Evolutionary conservation across 2,329 filamentous ascomycete species (phyloP).

Genomic region (Ophiocordyceps polyrhachis-furcata): DNA sequence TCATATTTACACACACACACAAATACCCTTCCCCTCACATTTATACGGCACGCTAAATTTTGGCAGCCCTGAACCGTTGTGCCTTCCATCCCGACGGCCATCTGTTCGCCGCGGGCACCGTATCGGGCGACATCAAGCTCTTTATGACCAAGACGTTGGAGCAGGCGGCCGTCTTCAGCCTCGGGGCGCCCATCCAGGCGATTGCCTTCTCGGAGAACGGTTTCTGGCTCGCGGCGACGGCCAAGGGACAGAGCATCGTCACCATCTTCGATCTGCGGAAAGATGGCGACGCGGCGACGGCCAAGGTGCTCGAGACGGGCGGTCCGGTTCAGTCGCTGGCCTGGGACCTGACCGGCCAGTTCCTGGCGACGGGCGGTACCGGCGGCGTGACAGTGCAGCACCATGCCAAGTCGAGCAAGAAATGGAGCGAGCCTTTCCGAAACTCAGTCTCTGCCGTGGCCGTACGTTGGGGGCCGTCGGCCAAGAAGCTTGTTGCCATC

Average conservation of each 20-base stretch:
- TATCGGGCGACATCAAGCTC: slow-evolving; percentile 64
- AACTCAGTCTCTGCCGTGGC: slow-evolving; percentile 55
- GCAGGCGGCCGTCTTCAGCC: slow-evolving; percentile 53
- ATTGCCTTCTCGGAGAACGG: slow-evolving; percentile 91
- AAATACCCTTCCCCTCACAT: no score
- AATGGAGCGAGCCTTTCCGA: slow-evolving; percentile 72
- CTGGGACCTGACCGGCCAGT: slow-evolving; percentile 95
- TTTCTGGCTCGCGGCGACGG: slow-evolving; percentile 77
- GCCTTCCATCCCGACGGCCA: slow-evolving; percentile 96
- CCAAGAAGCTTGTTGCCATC: slow-evolving; percentile 55
- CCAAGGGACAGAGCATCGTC: slow-evolving; percentile 58
- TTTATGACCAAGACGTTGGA: slow-evolving; percentile 72
- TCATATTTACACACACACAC: neutral
- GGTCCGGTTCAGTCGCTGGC: slow-evolving; percentile 55
- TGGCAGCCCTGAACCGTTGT: slow-evolving; percentile 50
- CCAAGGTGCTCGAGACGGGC: slow-evolving; percentile 75
- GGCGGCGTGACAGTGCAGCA: slow-evolving; percentile 75
- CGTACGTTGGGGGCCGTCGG: slow-evolving; percentile 60
- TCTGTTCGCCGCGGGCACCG: slow-evolving; percentile 70
- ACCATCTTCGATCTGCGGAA: slow-evolving; percentile 88
- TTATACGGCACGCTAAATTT: neutral
- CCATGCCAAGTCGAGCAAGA: slow-evolving; percentile 72
- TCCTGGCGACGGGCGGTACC: slow-evolving; percentile 63
- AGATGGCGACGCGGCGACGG: slow-evolving; percentile 60
- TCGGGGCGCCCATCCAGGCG: slow-evolving; percentile 51